Conservation (phyloP, 1,139 yeast species). For the Geotrichum bryndzae region DNA sequence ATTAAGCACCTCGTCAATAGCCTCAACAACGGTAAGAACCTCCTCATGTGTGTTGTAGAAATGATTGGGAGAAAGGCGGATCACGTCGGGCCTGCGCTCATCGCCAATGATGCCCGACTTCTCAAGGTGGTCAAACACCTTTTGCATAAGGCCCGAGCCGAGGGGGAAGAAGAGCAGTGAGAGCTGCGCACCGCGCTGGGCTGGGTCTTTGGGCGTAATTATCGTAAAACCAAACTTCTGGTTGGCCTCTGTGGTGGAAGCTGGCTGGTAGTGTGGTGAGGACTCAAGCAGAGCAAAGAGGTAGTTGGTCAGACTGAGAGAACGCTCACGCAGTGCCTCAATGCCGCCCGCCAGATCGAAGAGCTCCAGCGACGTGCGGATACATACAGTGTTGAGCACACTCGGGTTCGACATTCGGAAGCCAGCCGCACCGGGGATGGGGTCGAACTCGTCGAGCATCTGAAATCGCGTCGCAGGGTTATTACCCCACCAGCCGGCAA, state of each 20-base stretch:
- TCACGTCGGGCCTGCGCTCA: constrained; percentile 83
- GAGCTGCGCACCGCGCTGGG: constrained; percentile 73
- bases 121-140: constrained; percentile 44
- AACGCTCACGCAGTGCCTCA: constrained; percentile 47
- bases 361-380: constrained; percentile 59
- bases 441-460: constrained; percentile 75
- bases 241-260: constrained; percentile 18
- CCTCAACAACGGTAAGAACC: constrained; percentile 44
- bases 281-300: constrained; percentile 44
- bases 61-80: constrained; percentile 78
- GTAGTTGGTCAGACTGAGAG: constrained; percentile 52
- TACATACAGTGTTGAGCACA: constrained; percentile 71
- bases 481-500: constrained; percentile 99
- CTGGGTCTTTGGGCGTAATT: constrained; percentile 58
- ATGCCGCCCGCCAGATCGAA: constrained; percentile 64
- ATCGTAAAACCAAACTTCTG: constrained; percentile 50
- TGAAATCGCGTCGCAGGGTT: constrained; percentile 61
- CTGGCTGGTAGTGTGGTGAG: constrained; percentile 26
- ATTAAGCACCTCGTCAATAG: constrained; percentile 43
- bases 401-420: constrained; percentile 91
- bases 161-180: constrained; percentile 62
- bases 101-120: constrained; percentile 68
- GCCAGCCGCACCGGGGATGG: constrained; percentile 76
- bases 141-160: constrained; percentile 54
- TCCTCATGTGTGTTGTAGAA: constrained; percentile 74